Conservation (phyloP, 1,139 yeast species). For the Diutina pseudorugosa region DNA sequence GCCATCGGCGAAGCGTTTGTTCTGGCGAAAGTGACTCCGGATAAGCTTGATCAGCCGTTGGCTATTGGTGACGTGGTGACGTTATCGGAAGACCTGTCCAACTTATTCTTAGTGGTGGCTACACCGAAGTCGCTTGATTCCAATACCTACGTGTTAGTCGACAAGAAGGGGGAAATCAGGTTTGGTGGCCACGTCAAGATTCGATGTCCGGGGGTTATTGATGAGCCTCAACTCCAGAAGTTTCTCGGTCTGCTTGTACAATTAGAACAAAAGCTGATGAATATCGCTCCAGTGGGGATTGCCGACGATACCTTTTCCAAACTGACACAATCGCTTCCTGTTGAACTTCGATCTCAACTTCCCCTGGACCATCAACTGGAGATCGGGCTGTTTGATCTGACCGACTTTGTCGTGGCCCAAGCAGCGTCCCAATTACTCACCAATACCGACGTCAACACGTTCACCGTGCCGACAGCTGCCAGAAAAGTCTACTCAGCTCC, state of each 20-base stretch:
- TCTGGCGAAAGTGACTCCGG: background rate
- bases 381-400: conserved; percentile 6
- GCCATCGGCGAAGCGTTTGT: background rate
- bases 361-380: conserved; percentile 9
- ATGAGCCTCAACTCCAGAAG: background rate
- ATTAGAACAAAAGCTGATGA: conserved; percentile 20
- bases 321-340: background rate
- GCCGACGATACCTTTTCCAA: conserved; percentile 21
- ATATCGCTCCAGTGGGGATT: conserved; percentile 29
- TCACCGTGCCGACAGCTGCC: conserved; percentile 23
- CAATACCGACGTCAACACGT: conserved; percentile 26
- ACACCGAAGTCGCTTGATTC: conserved; percentile 19
- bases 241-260: conserved; percentile 13
- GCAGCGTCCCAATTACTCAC: conserved; percentile 27
- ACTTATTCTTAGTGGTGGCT: conserved; percentile 21
- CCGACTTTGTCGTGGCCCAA: conserved; percentile 24
- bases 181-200: conserved; percentile 35
- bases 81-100: conserved; percentile 17
- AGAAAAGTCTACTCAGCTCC: conserved; percentile 19
- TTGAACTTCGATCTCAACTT: conserved; percentile 5
- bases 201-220: conserved; percentile 41
- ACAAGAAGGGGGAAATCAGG: conserved; percentile 42
- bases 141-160: conserved; percentile 36
- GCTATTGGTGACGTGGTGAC: conserved; percentile 30
- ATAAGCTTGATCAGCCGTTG: conserved; percentile 10